Evolutionary conservation across 257 asterid species (phyloP).

Genomic region (Lithospermum erythrorhizon): DNA sequence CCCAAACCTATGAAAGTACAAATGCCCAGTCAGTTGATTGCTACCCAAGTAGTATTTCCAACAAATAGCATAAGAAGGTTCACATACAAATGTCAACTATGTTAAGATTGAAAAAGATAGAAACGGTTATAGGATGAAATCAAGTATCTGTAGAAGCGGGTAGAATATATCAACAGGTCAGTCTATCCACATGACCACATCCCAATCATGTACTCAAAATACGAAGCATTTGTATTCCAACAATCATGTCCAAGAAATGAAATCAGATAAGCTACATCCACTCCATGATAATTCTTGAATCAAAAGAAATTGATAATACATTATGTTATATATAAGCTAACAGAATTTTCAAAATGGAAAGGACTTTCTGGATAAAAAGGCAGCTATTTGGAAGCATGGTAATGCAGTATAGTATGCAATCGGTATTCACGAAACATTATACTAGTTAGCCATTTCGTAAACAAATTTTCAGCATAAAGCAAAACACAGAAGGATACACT

Average conservation of each 20-base stretch:
- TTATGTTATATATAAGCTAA: too few relatives aligned
- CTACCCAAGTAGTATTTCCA: background rate
- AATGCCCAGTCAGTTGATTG: background rate
- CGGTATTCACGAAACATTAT: too few relatives aligned
- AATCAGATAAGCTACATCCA: background rate
- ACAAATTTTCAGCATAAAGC: too few relatives aligned
- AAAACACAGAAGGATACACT: too few relatives aligned
- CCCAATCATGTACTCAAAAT: background rate
- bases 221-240: background rate
- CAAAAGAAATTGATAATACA: too few relatives aligned
- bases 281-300: too few relatives aligned
- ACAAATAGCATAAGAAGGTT: background rate
- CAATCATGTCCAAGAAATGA: background rate
- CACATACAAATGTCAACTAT: background rate
- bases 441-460: too few relatives aligned
- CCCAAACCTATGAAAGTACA: conserved; percentile 63
- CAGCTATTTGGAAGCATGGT: too few relatives aligned
- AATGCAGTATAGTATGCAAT: too few relatives aligned
- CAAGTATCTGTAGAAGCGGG: background rate
- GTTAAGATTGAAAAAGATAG: background rate
- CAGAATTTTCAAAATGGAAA: too few relatives aligned
- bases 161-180: background rate
- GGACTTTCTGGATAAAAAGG: too few relatives aligned
- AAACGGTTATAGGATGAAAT: background rate
- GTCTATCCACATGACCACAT: background rate